Evolutionary conservation across 306 rosid genomes (phyloP).

Genomic region (Astragalus glycyphyllos): DNA sequence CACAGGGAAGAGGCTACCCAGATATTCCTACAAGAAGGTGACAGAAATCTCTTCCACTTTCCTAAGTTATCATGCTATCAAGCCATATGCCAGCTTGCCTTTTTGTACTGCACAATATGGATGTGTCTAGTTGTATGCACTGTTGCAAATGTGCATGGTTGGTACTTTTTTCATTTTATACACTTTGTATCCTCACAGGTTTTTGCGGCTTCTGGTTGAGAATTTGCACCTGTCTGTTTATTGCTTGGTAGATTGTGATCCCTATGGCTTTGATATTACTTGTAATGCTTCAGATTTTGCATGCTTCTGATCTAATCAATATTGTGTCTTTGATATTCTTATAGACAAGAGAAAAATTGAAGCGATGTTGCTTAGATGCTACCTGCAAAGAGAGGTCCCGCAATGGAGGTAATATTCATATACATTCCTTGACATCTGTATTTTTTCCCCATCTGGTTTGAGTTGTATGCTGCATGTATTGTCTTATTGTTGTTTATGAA

Average conservation of each 20-base stretch:
- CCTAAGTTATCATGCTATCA: constrained; percentile 20
- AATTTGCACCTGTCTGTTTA: constrained; percentile 68
- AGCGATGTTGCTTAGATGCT: constrained; percentile 85
- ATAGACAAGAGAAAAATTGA: constrained; percentile 74
- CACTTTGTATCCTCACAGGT: constrained; percentile 56
- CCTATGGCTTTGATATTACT: constrained; percentile 94
- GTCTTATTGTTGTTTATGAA: constrained; percentile 43
- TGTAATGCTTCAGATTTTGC: constrained; percentile 29
- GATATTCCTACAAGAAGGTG: constrained; percentile 94
- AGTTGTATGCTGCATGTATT: constrained; percentile 21
- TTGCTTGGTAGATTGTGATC: constrained; percentile 98
- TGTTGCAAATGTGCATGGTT: not conserved
- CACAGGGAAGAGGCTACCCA: constrained; percentile 95
- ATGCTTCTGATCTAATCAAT: constrained; percentile 13
- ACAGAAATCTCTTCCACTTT: constrained; percentile 13
- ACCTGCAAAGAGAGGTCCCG: constrained; percentile 78
- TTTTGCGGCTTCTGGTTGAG: constrained; percentile 88
- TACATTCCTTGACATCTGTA: constrained; percentile 23
- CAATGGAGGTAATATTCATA: constrained; percentile 72
- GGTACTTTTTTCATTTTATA: constrained; percentile 33
- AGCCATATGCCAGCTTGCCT: constrained; percentile 22
- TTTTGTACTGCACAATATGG: constrained; percentile 1
- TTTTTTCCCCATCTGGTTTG: constrained; percentile 25
- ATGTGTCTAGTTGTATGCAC: not conserved
- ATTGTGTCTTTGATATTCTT: constrained; percentile 33